phyloP scores from a whole-genome alignment of 352 stramenopile species.

The Lagenidium sp. region DNA sequence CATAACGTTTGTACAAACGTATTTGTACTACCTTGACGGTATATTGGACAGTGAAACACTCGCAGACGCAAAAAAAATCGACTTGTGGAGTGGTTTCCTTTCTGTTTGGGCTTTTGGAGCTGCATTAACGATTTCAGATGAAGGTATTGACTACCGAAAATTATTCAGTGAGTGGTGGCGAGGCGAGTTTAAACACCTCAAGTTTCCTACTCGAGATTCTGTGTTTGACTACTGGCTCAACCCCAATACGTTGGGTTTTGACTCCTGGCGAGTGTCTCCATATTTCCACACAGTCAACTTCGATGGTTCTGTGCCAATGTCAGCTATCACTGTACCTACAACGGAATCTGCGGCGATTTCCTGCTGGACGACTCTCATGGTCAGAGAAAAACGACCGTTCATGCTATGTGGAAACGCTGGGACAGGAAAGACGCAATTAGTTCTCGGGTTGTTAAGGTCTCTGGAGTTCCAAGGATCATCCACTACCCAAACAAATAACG shows the following conservation, averaged over 20 bases:
- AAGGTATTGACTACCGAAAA: conserved; percentile 90
- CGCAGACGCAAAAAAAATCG: conserved; percentile 49
- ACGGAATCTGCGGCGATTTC: conserved; percentile 90
- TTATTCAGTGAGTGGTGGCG: conserved; percentile 94
- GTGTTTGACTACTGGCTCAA: conserved; percentile 98
- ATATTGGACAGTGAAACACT: conserved; percentile 68
- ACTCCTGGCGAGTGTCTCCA: conserved; percentile 90
- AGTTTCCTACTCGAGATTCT: conserved; percentile 90
- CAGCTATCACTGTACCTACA: conserved; percentile 88
- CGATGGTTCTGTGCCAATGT: conserved; percentile 67
- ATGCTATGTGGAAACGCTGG: conserved; percentile 91
- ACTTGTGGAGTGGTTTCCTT: conserved; percentile 88
- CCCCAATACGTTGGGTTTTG: conserved; percentile 79
- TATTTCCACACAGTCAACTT: conserved; percentile 84
- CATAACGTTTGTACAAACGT: conserved; percentile 87
- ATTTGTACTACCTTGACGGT: conserved; percentile 89
- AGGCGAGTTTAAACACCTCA: conserved; percentile 90
- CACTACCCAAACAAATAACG: conserved; percentile 34
- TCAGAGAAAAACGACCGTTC: conserved; percentile 87
- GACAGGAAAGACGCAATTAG: conserved; percentile 92
- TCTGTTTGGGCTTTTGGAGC: conserved; percentile 91
- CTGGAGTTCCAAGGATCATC: too few species aligned
- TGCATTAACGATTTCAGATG: conserved; percentile 82
- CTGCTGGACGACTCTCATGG: conserved; percentile 92
- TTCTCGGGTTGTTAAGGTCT: conserved; percentile 85